These are phyloP conservation scores for Sporodiniella umbellata DNA, from an alignment of 371 early-diverging fungal species.

Conservation along the genomic window DNA sequence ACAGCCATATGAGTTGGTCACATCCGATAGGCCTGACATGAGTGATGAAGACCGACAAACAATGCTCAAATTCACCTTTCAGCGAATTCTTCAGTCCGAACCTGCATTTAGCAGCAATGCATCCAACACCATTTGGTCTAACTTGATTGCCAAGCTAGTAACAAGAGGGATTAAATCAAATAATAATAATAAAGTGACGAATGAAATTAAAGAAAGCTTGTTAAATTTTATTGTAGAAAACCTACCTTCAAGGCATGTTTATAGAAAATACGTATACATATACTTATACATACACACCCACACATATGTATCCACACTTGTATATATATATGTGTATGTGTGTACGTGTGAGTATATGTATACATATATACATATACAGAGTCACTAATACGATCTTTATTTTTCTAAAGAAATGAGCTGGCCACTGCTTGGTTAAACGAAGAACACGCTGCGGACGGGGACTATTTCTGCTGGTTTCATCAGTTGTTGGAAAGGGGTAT, in stretches of 20 bases:
- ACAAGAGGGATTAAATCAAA: slow-evolving; percentile 18
- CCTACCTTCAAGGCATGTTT: slow-evolving; percentile 25
- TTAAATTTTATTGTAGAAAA: slow-evolving; percentile 35
- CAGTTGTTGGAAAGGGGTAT: slow-evolving; percentile 27
- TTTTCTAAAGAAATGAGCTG: slow-evolving; percentile 30
- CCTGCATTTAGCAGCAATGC: background rate
- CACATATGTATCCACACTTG: too few relatives aligned
- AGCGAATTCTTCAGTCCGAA: slow-evolving; percentile 24
- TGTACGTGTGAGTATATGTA: too few relatives aligned
- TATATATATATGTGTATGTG: too few relatives aligned
- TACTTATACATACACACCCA: too few relatives aligned
- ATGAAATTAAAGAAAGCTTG: slow-evolving; percentile 28
- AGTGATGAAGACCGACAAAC: slow-evolving; percentile 13
- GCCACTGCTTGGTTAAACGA: slow-evolving; percentile 45
- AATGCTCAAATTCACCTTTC: slow-evolving; percentile 35
- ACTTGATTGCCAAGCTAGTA: slow-evolving; percentile 31
- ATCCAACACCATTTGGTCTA: slow-evolving; percentile 27
- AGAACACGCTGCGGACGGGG: slow-evolving; percentile 29
- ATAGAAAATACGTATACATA: background rate
- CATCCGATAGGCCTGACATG: slow-evolving; percentile 4
- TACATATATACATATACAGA: too few relatives aligned
- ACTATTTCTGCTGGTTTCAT: slow-evolving; percentile 37
- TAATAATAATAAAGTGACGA: slow-evolving; percentile 5
- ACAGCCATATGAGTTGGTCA: slow-evolving; percentile 37
- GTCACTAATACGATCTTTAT: too few relatives aligned